phyloP scores from a whole-genome alignment of 2,329 filamentous ascomycete species.

The Sphaerulina musiva region DNA sequence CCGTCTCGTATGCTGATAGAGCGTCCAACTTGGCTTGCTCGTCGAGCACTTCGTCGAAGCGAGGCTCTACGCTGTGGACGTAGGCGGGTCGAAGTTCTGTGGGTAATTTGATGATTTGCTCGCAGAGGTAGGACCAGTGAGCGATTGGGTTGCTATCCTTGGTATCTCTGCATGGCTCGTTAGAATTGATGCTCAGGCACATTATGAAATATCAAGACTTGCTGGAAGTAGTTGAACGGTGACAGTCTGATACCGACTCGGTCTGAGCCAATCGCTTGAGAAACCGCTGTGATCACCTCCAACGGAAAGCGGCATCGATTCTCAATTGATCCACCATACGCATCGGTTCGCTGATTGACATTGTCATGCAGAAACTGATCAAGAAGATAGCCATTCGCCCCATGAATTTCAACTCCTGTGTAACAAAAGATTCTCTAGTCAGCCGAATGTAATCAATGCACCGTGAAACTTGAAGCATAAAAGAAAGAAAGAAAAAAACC shows the following conservation, averaged over 20 bases:
- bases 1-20: constrained; percentile 14
- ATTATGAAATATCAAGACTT: neutral
- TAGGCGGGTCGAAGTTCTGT: constrained; percentile 50
- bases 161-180: constrained; percentile 35
- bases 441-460: neutral
- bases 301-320: constrained; percentile 46
- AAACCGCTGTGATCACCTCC: constrained; percentile 47
- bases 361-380: constrained; percentile 58
- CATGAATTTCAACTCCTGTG: constrained; percentile 42
- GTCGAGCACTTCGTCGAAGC: constrained; percentile 39
- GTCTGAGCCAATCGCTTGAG: constrained; percentile 47
- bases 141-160: constrained; percentile 53
- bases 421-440: neutral
- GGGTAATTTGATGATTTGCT: constrained; percentile 34
- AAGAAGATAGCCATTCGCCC: constrained; percentile 47
- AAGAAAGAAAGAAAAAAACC: too few relatives aligned
- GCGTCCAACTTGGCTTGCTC: constrained; percentile 25
- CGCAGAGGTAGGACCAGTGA: constrained; percentile 54
- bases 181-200: neutral
- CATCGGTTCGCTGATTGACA: constrained; percentile 47
- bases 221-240: constrained; percentile 56
- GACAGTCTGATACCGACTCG: constrained; percentile 52
- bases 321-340: constrained; percentile 40
- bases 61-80: constrained; percentile 54
- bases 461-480: neutral